Conservation (phyloP, 2,329 filamentous ascomycete species). For the Alternaria sp. region DNA sequence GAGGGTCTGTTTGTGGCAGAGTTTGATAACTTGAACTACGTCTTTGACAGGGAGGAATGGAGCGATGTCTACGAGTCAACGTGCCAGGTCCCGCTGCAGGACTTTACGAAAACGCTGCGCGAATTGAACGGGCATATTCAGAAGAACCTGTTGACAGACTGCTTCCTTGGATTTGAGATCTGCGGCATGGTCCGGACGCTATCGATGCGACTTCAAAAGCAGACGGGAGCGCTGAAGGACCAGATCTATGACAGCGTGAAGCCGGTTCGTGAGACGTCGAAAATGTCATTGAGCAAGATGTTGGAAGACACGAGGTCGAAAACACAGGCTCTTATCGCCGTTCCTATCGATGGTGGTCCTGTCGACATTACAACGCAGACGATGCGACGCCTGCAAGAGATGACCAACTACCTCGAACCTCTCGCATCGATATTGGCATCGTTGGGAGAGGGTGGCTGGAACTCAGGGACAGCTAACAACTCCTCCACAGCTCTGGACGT, state of each 20-base stretch:
- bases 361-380: constrained; percentile 82
- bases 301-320: constrained; percentile 82
- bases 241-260: constrained; percentile 85
- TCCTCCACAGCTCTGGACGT: constrained; percentile 78
- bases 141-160: constrained; percentile 85
- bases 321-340: constrained; percentile 68
- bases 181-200: constrained; percentile 86
- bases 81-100: constrained; percentile 77
- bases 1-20: constrained; percentile 88
- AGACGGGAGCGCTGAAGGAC: constrained; percentile 85
- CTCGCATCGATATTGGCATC: constrained; percentile 91
- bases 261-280: constrained; percentile 90
- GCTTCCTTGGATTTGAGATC: constrained; percentile 93
- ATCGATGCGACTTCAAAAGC: constrained; percentile 79
- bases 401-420: constrained; percentile 86
- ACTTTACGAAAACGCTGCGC: constrained; percentile 83
- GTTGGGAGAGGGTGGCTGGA: constrained; percentile 91
- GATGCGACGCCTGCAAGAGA: constrained; percentile 83
- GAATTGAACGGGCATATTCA: constrained; percentile 93
- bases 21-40: constrained; percentile 86
- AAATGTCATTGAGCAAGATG: constrained; percentile 81
- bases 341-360: constrained; percentile 81
- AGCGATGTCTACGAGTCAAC: constrained; percentile 79
- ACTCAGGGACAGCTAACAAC: constrained; percentile 59
- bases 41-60: constrained; percentile 89